A percentile compares a stretch with the other conserved stretches of the same genome.
Conservation (phyloP, 805 yeast genomes). For the Nakazawaea anatomiae region DNA sequence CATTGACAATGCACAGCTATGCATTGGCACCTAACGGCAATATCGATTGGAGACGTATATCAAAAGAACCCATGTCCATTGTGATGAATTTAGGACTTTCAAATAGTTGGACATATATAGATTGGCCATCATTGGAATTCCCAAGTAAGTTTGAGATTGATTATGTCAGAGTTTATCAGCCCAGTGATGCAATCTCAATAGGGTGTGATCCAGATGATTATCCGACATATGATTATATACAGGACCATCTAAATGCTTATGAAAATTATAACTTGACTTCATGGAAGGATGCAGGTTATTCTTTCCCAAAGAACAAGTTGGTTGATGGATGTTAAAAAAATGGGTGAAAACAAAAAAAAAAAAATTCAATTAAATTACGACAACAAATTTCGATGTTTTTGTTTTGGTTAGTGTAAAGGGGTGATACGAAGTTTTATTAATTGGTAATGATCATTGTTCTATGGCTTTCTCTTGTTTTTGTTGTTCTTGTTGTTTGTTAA, state of each 20-base stretch:
- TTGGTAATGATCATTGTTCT: too few species aligned
- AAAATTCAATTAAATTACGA: too few species aligned
- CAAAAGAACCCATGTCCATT: conserved; percentile 47
- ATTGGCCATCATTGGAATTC: conserved; percentile 38
- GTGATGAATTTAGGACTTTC: conserved; percentile 44
- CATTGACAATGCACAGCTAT: conserved; percentile 35
- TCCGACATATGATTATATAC: conserved; percentile 42
- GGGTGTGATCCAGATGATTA: conserved; percentile 43
- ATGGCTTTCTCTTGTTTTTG: too few species aligned
- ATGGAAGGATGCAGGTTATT: conserved; percentile 40
- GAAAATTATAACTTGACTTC: conserved; percentile 35
- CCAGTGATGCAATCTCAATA: conserved; percentile 29
- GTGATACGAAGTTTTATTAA: too few species aligned
- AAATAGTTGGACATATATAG: conserved; percentile 44
- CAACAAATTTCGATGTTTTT: too few species aligned
- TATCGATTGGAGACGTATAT: conserved; percentile 39
- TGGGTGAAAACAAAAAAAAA: too few species aligned
- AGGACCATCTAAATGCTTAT: conserved; percentile 34
- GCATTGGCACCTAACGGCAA: conserved; percentile 46
- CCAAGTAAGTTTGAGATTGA: conserved; percentile 39
- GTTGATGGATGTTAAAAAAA: conserved; percentile 13
- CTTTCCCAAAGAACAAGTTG: conserved; percentile 32
- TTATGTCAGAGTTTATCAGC: conserved; percentile 45
- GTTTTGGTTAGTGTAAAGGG: too few species aligned
- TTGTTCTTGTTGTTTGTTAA: too few species aligned